Conservation (phyloP, 306 rosid species). For the Vachellia collinsii region DNA sequence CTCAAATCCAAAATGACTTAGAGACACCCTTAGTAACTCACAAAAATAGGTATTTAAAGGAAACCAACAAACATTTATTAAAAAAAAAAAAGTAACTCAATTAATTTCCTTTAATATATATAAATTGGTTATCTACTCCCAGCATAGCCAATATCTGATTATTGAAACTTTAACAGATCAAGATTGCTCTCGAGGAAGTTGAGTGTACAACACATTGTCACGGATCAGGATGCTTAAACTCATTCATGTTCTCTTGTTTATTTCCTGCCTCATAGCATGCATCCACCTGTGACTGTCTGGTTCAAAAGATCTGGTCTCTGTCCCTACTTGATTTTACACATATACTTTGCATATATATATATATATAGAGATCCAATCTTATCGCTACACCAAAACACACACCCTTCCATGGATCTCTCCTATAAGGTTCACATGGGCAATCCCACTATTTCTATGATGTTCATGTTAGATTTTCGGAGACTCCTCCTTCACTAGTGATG, state of each 20-base stretch:
- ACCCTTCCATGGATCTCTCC: not conserved
- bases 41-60: too few relatives aligned
- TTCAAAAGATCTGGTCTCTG: not conserved
- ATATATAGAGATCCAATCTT: constrained; percentile 2
- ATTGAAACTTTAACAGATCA: not conserved
- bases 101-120: too few relatives aligned
- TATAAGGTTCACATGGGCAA: not conserved
- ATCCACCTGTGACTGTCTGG: not conserved
- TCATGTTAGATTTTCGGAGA: too few relatives aligned
- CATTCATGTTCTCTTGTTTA: not conserved
- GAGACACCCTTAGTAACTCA: too few relatives aligned
- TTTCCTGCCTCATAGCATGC: not conserved
- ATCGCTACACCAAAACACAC: not conserved
- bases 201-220: not conserved
- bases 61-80: too few relatives aligned
- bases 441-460: not conserved
- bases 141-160: not conserved
- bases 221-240: not conserved
- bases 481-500: not conserved
- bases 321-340: not conserved
- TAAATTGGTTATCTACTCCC: too few relatives aligned
- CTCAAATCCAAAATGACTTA: too few relatives aligned
- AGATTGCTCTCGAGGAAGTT: not conserved
- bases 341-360: not conserved
- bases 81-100: too few relatives aligned